Evolutionary conservation across 2,329 filamentous ascomycete genomes (phyloP).

Genomic region (Trichoderma harzianum): DNA sequence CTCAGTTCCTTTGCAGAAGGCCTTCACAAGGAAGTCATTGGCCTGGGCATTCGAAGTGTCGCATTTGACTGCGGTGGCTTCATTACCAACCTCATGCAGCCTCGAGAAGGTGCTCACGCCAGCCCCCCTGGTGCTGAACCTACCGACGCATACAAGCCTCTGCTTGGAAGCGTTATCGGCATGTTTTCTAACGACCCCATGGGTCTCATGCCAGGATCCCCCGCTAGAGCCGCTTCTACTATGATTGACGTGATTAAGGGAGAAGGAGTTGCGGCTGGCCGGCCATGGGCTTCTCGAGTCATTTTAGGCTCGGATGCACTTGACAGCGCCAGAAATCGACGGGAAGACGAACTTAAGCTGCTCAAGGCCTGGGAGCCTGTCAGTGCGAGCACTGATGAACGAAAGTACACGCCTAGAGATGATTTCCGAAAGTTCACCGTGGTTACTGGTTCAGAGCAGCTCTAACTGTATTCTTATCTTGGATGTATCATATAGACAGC

Average conservation of each 20-base stretch:
- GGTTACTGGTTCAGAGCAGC: background rate
- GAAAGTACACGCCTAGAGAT: background rate
- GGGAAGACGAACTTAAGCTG: slow-evolving; percentile 23
- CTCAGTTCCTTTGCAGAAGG: slow-evolving; percentile 29
- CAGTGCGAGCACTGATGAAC: slow-evolving; percentile 24
- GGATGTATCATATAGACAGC: background rate
- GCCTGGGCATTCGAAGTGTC: slow-evolving; percentile 29
- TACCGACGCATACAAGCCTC: slow-evolving; percentile 23
- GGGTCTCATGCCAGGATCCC: slow-evolving; percentile 28
- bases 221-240: slow-evolving; percentile 22
- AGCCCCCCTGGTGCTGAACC: slow-evolving; percentile 8
- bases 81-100: slow-evolving; percentile 28
- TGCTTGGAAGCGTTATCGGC: slow-evolving; percentile 22
- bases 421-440: background rate
- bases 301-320: slow-evolving; percentile 32
- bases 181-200: slow-evolving; percentile 25
- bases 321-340: slow-evolving; percentile 25
- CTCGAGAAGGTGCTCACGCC: slow-evolving; percentile 22
- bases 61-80: slow-evolving; percentile 34
- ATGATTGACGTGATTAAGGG: slow-evolving; percentile 30
- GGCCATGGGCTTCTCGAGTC: slow-evolving; percentile 27
- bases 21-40: slow-evolving; percentile 29
- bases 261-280: slow-evolving; percentile 26
- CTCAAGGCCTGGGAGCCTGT: slow-evolving; percentile 27
- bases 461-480: background rate